Percentiles rank a stretch among this genome's conserved stretches.
These are phyloP conservation scores for Chondrus crispus DNA, from an alignment of 23 red algal genomes.

Conservation along the genomic window DNA sequence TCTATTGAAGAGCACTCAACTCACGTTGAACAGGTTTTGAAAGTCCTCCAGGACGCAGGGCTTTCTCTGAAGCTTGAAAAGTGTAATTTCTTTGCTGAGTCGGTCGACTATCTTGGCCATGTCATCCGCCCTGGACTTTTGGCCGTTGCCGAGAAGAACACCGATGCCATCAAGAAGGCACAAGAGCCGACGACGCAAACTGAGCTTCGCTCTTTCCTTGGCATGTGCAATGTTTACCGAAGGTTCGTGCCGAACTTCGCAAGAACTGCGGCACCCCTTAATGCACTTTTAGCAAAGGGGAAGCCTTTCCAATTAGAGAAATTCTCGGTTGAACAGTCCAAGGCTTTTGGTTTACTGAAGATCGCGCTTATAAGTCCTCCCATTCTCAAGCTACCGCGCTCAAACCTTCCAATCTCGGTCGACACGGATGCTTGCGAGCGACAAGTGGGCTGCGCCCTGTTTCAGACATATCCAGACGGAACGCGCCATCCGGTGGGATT, in stretches of 20 bases:
- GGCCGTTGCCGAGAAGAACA: not conserved
- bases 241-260: slow-evolving; percentile 1
- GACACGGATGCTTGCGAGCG: not conserved
- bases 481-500: not conserved
- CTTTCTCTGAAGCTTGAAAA: not conserved
- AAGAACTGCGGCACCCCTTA: not conserved
- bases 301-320: not conserved
- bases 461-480: not conserved
- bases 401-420: not conserved
- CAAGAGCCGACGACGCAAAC: not conserved
- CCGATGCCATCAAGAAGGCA: not conserved
- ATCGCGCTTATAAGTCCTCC: not conserved
- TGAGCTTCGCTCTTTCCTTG: not conserved
- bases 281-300: not conserved
- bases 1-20: not conserved
- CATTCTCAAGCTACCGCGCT: not conserved
- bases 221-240: slow-evolving; percentile 13
- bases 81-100: not conserved
- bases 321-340: not conserved
- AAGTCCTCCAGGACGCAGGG: not conserved
- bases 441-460: not conserved
- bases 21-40: not conserved
- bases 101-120: slow-evolving; percentile 21
- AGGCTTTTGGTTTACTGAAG: not conserved
- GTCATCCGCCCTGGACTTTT: not conserved